Conservation (phyloP, 805 yeast genomes). For the Wickerhamiella alocasiicola region DNA sequence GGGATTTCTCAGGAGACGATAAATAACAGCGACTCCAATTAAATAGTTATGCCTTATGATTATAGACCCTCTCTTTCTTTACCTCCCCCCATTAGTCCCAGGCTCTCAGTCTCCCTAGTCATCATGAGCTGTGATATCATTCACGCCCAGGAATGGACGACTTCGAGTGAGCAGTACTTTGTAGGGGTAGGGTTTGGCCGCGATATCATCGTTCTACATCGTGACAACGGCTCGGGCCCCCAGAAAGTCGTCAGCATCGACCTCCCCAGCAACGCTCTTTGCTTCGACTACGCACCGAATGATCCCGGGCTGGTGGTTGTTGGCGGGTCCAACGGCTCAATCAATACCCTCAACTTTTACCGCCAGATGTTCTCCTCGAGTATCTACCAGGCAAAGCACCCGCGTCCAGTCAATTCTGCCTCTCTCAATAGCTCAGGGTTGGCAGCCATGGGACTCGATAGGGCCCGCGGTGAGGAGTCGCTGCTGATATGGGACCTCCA, state of each 20-base stretch:
- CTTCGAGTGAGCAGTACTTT: constrained; percentile 43
- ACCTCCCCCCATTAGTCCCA: not conserved
- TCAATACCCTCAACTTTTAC: constrained; percentile 49
- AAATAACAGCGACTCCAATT: not conserved
- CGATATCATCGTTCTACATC: constrained; percentile 56
- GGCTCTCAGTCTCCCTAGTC: not conserved
- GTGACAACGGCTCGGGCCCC: constrained; percentile 20
- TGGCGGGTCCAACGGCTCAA: constrained; percentile 61
- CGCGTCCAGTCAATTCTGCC: constrained; percentile 62
- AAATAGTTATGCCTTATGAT: no score
- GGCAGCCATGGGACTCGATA: constrained; percentile 68
- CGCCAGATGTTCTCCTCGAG: constrained; percentile 29
- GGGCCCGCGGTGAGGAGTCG: constrained; percentile 63
- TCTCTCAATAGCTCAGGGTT: constrained; percentile 54
- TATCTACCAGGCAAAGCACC: constrained; percentile 46
- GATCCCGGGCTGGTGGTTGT: constrained; percentile 37
- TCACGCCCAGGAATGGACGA: constrained; percentile 51
- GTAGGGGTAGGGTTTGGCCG: constrained; percentile 65
- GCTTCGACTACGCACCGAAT: constrained; percentile 37
- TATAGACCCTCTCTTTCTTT: no score
- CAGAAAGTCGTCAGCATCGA: constrained; percentile 17
- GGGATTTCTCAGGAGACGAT: constrained; percentile 5
- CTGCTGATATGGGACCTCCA: constrained; percentile 68
- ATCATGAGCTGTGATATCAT: constrained; percentile 47
- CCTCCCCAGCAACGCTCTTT: constrained; percentile 31